Evolutionary conservation across 495 filamentous ascomycete species (phyloP).

Genomic region (Xylaria scruposa): DNA sequence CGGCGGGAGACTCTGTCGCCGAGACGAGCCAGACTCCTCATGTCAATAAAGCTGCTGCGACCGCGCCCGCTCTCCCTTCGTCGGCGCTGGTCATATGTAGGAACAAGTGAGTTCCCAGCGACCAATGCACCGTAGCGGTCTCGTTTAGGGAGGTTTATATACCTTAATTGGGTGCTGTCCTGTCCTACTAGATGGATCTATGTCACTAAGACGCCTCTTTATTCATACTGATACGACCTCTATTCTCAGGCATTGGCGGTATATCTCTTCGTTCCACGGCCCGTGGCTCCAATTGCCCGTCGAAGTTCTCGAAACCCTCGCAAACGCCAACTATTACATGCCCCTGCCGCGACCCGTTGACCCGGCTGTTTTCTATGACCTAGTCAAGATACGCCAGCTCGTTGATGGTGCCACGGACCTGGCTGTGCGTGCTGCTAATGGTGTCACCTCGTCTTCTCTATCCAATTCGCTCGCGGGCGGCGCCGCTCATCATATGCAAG

Average conservation of each 20-base stretch:
- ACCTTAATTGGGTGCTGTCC: background rate
- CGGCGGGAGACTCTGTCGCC: conserved; percentile 34
- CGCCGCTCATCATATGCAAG: conserved; percentile 59
- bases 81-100: conserved; percentile 72
- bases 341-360: conserved; percentile 78
- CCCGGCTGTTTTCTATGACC: conserved; percentile 80
- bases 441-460: conserved; percentile 66
- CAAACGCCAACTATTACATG: conserved; percentile 77
- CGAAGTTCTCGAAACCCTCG: conserved; percentile 78
- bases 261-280: conserved; percentile 84
- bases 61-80: conserved; percentile 51
- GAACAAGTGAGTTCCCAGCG: conserved; percentile 64
- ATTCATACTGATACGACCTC: background rate
- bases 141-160: background rate
- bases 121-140: conserved; percentile 2
- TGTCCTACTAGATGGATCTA: background rate
- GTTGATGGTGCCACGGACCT: conserved; percentile 80
- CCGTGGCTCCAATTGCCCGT: conserved; percentile 87
- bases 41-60: conserved; percentile 39
- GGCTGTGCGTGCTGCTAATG: conserved; percentile 75
- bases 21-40: conserved; percentile 32
- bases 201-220: background rate
- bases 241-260: conserved; percentile 71
- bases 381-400: conserved; percentile 77
- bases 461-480: conserved; percentile 58